A percentile compares a stretch with the other conserved stretches of the same genome.
These are phyloP conservation scores for Botrytis cinerea DNA, from an alignment of 2,329 filamentous ascomycete species.

Conservation along the genomic window DNA sequence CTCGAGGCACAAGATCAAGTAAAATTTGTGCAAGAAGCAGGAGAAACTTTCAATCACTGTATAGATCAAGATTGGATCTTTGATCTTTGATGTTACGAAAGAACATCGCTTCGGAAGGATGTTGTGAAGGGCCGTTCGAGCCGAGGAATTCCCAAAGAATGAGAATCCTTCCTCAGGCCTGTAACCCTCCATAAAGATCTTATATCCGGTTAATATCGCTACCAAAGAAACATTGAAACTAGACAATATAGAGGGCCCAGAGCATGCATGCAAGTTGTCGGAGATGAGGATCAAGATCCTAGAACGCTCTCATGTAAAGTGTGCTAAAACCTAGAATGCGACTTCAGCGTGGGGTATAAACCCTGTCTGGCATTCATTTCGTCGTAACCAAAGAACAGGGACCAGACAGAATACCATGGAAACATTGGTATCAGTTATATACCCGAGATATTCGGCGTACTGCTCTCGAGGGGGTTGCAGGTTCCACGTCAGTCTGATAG, in stretches of 20 bases:
- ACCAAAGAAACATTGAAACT: neutral
- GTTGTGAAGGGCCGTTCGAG: neutral
- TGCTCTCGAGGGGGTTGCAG: neutral
- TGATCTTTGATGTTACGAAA: too few species aligned
- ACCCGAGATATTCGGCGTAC: neutral
- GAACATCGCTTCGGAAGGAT: neutral
- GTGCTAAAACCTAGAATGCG: neutral
- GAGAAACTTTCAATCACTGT: neutral
- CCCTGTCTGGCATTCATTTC: neutral
- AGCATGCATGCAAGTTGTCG: conserved; percentile 4
- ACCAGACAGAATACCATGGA: neutral
- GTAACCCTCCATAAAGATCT: neutral
- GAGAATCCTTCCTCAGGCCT: neutral
- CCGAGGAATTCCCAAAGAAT: neutral
- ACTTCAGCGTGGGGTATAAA: neutral
- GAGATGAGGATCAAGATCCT: conserved; percentile 13
- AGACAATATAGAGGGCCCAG: neutral
- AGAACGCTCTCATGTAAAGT: neutral
- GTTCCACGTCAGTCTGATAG: neutral
- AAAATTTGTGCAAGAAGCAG: neutral
- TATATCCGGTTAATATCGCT: neutral
- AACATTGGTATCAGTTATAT: neutral
- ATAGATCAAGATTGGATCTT: neutral
- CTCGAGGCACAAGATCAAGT: too few species aligned
- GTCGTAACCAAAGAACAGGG: neutral